Evolutionary conservation across 257 asterid species (phyloP).

Genomic region (Perilla frutescens): DNA sequence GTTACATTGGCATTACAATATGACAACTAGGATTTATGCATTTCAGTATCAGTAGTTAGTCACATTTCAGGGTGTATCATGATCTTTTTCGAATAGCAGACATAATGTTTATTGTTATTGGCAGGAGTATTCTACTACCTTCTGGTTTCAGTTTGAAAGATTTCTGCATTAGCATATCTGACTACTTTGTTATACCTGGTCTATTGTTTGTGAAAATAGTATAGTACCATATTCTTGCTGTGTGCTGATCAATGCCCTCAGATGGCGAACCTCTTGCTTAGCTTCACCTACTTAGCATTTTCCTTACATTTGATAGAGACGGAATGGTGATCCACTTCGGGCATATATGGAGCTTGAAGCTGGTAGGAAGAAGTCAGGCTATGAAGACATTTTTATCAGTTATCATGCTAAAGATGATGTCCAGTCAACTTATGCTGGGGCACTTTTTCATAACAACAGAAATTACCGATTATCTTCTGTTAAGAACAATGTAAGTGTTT

Average conservation of each 20-base stretch:
- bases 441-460: constrained; percentile 79
- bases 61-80: neutral
- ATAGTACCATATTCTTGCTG: constrained; percentile 3
- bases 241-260: neutral
- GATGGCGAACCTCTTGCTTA: neutral
- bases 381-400: constrained; percentile 78
- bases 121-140: neutral
- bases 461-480: constrained; percentile 68
- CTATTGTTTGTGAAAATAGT: neutral
- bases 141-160: neutral
- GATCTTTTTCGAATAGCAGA: neutral
- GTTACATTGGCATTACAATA: neutral
- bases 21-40: neutral
- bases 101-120: neutral
- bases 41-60: neutral
- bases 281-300: constrained; percentile 14
- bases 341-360: constrained; percentile 98
- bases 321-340: constrained; percentile 78
- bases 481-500: constrained; percentile 72
- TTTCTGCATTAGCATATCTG: constrained; percentile 13
- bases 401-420: constrained; percentile 94
- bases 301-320: constrained; percentile 61
- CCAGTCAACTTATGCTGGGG: constrained; percentile 95
- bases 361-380: constrained; percentile 81
- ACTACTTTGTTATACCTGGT: constrained; percentile 2